Percentiles rank a stretch among this genome's conserved stretches.
Evolutionary conservation across 2,329 filamentous ascomycete genomes (phyloP).

Genomic region (Fusarium sacchari): DNA sequence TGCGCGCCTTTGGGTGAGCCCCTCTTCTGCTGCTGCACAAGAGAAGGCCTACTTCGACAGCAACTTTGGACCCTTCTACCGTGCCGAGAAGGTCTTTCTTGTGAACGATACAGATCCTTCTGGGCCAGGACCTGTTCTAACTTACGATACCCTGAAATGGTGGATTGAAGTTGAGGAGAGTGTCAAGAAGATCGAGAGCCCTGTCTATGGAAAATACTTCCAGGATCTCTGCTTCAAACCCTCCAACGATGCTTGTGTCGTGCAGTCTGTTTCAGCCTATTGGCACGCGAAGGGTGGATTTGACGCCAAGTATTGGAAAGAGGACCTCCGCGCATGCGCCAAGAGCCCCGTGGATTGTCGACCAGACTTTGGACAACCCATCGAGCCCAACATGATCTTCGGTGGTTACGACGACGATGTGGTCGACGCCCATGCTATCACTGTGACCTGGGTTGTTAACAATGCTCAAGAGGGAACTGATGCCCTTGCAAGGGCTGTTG

Average conservation of each 20-base stretch:
- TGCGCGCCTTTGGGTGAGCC: slow-evolving; percentile 95
- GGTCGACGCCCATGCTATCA: slow-evolving; percentile 79
- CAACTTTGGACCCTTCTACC: slow-evolving; percentile 95
- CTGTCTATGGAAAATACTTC: slow-evolving; percentile 73
- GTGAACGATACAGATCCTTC: slow-evolving; percentile 81
- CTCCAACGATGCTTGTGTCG: slow-evolving; percentile 85
- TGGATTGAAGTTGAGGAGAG: slow-evolving; percentile 91
- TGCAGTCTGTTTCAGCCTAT: slow-evolving; percentile 93
- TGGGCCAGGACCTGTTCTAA: slow-evolving; percentile 79
- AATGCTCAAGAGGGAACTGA: slow-evolving; percentile 81
- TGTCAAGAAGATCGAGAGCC: slow-evolving; percentile 76
- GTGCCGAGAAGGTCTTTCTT: slow-evolving; percentile 90
- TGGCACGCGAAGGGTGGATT: slow-evolving; percentile 70
- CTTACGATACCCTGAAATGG: slow-evolving; percentile 89
- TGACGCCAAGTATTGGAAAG: slow-evolving; percentile 70
- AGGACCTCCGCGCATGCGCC: slow-evolving; percentile 77
- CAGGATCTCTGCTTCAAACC: slow-evolving; percentile 95
- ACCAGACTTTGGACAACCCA: slow-evolving; percentile 87
- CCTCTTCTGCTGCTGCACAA: slow-evolving; percentile 86
- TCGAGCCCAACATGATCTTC: slow-evolving; percentile 85
- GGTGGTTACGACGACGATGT: slow-evolving; percentile 80
- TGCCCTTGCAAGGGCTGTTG: slow-evolving; percentile 78
- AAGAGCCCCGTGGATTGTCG: slow-evolving; percentile 85
- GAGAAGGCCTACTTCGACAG: slow-evolving; percentile 95
- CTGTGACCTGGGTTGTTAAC: slow-evolving; percentile 94